Base-by-base conservation (phyloP, 2,329 filamentous ascomycete genomes). In the Xylariaceae sp. region DNA sequence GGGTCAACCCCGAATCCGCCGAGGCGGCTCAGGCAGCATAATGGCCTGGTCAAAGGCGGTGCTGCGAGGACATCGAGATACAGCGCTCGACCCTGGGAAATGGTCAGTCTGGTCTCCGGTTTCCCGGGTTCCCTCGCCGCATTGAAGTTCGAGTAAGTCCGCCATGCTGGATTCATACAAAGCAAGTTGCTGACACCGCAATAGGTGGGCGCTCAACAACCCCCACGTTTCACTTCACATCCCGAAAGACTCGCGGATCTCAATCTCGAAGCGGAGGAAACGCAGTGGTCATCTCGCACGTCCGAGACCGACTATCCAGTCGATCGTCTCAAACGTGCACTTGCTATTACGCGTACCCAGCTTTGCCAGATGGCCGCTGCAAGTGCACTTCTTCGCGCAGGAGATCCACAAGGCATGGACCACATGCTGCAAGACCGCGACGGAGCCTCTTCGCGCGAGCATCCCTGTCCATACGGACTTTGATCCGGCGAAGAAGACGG, bases 81-180 rank as follows among this genome's bases (percentile, higher is more conserved):
- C 51, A 85, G 75, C 3, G 75, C 92, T 62, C 82, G 90, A 48
- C 94, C 94, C 0, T 97, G 94, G 92, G 89, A 96, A 71, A 95
- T 96, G 88, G 83, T 90, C 1, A 86, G 85, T 47, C 79, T 97
- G 4, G 88, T 97, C 1, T 89, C 89, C 5, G 93, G 93, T 0
- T 99, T 99, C 65, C 91, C 90, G 0, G 93, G 89, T 65, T 88
- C 88, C 68, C 85, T 93, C 41, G 91, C 90, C 0, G 94, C 94
- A 0, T 76, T 99, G 64, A 93, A 97, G 70, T 97, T 99, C 71
- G 93, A 97, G 88, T 94, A 80, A n/a, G n/a, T n/a, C n/a, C n/a
- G n/a, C n/a, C n/a, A n/a, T n/a, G n/a, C n/a, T n/a, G n/a, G n/a
- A n/a, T n/a, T n/a, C n/a, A n/a, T n/a, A n/a, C n/a, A n/a, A n/a